Evolutionary conservation across 257 asterid genomes (phyloP).

Genomic region (Solanum virginianum): DNA sequence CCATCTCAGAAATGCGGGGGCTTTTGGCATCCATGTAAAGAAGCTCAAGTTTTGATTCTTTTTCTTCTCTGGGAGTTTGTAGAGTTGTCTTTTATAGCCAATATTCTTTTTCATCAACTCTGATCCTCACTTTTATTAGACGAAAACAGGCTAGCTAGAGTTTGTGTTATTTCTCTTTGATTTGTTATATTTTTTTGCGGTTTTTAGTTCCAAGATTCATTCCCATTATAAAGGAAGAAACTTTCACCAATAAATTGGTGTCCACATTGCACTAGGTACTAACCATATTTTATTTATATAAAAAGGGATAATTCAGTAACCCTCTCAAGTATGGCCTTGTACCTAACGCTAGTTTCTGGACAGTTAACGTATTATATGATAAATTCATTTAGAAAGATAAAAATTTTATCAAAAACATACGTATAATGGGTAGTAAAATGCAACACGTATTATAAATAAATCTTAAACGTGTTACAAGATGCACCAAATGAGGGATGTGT

Average conservation of each 20-base stretch:
- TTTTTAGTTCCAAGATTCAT: neutral
- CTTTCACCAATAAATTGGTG: neutral
- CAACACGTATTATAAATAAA: too few species aligned
- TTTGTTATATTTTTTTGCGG: neutral
- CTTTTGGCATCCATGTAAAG: constrained; percentile 67
- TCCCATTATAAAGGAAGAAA: neutral
- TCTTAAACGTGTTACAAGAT: too few species aligned
- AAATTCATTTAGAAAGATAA: too few species aligned
- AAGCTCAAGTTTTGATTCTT: neutral
- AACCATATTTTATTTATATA: too few species aligned
- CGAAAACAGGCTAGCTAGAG: neutral
- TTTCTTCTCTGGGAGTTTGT: neutral
- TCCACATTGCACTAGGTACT: neutral
- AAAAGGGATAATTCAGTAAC: too few species aligned
- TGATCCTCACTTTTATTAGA: neutral
- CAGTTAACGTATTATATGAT: too few species aligned
- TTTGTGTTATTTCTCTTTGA: neutral
- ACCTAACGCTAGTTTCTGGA: too few species aligned
- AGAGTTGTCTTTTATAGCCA: neutral
- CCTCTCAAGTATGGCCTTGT: too few species aligned
- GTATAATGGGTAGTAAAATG: too few species aligned
- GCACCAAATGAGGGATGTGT: too few species aligned
- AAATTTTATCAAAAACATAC: too few species aligned
- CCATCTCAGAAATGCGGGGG: constrained; percentile 59
- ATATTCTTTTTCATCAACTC: neutral